These are phyloP conservation scores for Gastroboletus turbinatus DNA, from an alignment of 1,284 basidiomycete species.

Conservation along the genomic window DNA sequence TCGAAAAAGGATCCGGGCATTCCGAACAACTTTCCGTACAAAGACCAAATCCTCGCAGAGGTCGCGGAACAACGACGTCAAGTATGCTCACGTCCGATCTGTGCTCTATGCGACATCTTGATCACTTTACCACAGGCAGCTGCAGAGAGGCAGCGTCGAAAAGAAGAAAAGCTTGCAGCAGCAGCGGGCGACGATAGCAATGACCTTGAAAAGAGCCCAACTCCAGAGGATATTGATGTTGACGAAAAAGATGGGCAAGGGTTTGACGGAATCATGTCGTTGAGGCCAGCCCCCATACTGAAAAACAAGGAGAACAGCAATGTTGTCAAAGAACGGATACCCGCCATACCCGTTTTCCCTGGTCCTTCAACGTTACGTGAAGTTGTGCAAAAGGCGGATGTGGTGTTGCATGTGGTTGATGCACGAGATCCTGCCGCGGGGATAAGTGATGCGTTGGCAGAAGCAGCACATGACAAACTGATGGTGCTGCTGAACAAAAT, in stretches of 20 bases:
- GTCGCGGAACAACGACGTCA: conserved; percentile 76
- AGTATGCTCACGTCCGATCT: conserved; percentile 38
- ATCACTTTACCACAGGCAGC: conserved; percentile 41
- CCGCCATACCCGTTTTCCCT: conserved; percentile 63
- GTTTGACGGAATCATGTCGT: conserved; percentile 38
- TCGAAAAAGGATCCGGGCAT: conserved; percentile 84
- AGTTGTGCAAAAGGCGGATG: conserved; percentile 83
- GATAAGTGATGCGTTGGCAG: conserved; percentile 28
- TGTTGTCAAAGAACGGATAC: conserved; percentile 46
- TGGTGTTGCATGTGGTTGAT: conserved; percentile 84
- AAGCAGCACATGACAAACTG: conserved; percentile 48
- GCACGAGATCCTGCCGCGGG: conserved; percentile 69
- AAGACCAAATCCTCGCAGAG: conserved; percentile 94
- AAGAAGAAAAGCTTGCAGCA: conserved; percentile 57
- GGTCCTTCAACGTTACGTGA: conserved; percentile 66
- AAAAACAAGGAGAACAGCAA: background rate
- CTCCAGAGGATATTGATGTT: conserved; percentile 33
- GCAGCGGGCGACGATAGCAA: conserved; percentile 32
- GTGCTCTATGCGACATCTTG: background rate
- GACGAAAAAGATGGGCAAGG: conserved; percentile 25
- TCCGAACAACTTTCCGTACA: conserved; percentile 96
- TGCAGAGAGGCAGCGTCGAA: conserved; percentile 68
- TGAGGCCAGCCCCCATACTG: conserved; percentile 8
- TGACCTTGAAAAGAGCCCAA: conserved; percentile 32
- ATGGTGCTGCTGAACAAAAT: conserved; percentile 85